phyloP scores from a whole-genome alignment of 345 rosid genomes.

The Mallotus nudiflorus region DNA sequence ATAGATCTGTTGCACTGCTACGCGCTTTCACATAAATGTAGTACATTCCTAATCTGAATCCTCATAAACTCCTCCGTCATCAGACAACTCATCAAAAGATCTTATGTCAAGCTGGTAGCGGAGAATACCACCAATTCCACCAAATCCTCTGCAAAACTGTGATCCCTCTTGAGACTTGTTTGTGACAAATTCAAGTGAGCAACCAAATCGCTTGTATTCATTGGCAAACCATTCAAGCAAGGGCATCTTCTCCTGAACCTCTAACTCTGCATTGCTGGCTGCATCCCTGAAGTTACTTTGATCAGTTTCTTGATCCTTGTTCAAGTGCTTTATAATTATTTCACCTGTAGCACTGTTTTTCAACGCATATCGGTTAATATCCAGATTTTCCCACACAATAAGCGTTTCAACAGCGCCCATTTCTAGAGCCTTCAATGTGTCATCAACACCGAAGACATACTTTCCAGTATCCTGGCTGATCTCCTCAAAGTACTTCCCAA shows the following conservation, averaged over 20 bases:
- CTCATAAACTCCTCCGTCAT: conserved; percentile 21
- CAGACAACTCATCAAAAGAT: conserved; percentile 25
- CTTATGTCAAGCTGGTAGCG: conserved; percentile 33
- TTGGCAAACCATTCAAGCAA: conserved; percentile 37
- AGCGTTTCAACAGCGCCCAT: conserved; percentile 34
- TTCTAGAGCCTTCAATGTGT: conserved; percentile 40
- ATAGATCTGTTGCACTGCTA: neutral
- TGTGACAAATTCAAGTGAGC: conserved; percentile 39
- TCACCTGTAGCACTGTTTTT: conserved; percentile 32
- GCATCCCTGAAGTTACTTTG: conserved; percentile 35
- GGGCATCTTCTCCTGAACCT: conserved; percentile 34
- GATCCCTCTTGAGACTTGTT: conserved; percentile 40
- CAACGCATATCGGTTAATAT: conserved; percentile 33
- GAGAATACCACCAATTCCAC: conserved; percentile 42
- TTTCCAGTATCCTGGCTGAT: conserved; percentile 41
- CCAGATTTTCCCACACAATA: conserved; percentile 42
- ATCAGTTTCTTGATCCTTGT: conserved; percentile 37
- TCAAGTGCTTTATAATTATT: conserved; percentile 28
- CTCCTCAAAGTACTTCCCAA: conserved; percentile 39
- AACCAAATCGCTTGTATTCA: conserved; percentile 31
- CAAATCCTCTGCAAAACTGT: conserved; percentile 38
- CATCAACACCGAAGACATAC: conserved; percentile 33
- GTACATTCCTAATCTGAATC: conserved; percentile 17
- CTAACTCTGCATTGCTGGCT: conserved; percentile 21
- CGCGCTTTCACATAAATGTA: neutral